Evolutionary conservation across 2,329 filamentous ascomycete species (phyloP), one percentile per base, ranked within the genome.

Genomic region (Pseudogymnoascus sp.): DNA sequence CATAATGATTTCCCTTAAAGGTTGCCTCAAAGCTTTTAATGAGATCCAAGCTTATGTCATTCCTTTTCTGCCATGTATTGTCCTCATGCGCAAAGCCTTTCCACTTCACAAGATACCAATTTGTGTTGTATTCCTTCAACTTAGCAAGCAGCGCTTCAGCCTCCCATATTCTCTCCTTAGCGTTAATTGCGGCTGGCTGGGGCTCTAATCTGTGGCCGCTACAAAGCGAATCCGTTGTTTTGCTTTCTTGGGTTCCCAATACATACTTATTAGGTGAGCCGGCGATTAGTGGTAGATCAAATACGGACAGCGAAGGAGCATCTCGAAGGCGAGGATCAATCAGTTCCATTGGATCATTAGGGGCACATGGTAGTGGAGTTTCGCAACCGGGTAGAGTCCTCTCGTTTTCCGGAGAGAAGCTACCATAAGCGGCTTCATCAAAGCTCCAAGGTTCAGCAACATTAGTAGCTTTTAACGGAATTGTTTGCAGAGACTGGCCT

Each of bases 71-170:
- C 63, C 35, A 69, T 25, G 63, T 68, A 64, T 69, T 69, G 11
- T 42, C 63, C 14, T 63, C 31, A 53, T 68, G n/a, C 16, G 25
- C 35, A 61, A 67, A 69, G 23, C 63, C 67, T 65, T 63, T 67
- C 64, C 25, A 69, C 62, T 70, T 68, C 23, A 68, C 44, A 66
- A 70, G 62, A 40, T 67, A 69, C 56, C 42, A 65, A 59, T 62
- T 65, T 31, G 40, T 60, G 44, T 65, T 69, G 42, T 63, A 60
- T 66, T 35, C 37, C 60, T 65, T 67, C 62, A 38, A 68, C 62
- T 66, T 70, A 33, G 65, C 61, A 67, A 69, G 67, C 40, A 70
- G 61, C 25, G 37, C 63, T 63, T 70, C 37, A 63, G 62, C 66
- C 59, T 69, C 62, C 18, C 18, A 47, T 56, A 5, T 10, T 0